Evolutionary conservation across 306 rosid species (phyloP).

Genomic region (Inga laurina): DNA sequence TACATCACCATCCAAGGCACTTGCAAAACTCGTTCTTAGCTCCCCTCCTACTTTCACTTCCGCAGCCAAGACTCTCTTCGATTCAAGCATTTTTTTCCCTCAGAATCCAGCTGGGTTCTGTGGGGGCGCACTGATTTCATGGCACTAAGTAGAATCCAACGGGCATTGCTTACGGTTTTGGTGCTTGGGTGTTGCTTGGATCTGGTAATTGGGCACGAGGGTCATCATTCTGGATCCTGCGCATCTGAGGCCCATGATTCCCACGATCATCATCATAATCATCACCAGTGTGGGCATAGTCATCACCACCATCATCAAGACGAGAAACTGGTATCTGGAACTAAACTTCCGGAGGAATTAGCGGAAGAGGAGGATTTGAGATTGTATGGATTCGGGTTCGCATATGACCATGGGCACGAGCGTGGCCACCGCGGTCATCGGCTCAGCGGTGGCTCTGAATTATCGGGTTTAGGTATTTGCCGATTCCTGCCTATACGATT

Average conservation of each 20-base stretch:
- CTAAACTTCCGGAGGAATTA: conserved; percentile 85
- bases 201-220: conserved; percentile 50
- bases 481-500: background rate
- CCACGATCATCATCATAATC: conserved; percentile 25
- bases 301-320: conserved; percentile 17
- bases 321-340: conserved; percentile 17
- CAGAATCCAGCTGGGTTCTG: background rate
- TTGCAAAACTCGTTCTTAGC: conserved; percentile 56
- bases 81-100: background rate
- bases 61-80: background rate
- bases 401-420: conserved; percentile 32
- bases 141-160: conserved; percentile 31
- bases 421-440: conserved; percentile 38
- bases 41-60: background rate
- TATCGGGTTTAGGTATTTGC: conserved; percentile 64
- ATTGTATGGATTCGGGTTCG: conserved; percentile 66
- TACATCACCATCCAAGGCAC: conserved; percentile 84
- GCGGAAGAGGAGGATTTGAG: conserved; percentile 97
- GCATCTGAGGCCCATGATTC: conserved; percentile 27
- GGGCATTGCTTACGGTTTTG: conserved; percentile 31
- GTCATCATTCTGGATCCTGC: conserved; percentile 36
- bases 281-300: background rate
- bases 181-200: conserved; percentile 48
- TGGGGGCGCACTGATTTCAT: conserved; percentile 18
- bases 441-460: conserved; percentile 40